Percentiles rank a stretch among this genome's conserved stretches.
These are phyloP conservation scores for Saccharomyces kudriavzevii DNA, from an alignment of 805 yeast species.

Conservation along the genomic window DNA sequence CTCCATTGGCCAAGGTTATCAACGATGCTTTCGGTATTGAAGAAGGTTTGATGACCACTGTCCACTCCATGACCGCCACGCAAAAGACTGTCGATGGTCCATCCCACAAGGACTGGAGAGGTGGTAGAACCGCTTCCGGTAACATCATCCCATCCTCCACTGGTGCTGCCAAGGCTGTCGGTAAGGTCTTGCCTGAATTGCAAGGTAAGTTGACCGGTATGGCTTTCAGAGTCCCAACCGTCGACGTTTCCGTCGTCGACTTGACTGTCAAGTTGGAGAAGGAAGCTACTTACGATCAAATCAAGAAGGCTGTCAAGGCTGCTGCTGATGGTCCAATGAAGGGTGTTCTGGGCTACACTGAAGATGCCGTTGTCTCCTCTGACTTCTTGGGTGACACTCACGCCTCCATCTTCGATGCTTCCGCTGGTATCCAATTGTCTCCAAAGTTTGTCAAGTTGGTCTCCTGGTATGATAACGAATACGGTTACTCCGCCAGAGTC, in stretches of 20 bases:
- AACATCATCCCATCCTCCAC: constrained; percentile 93
- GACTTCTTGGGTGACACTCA: constrained; percentile 79
- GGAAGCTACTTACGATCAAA: constrained; percentile 74
- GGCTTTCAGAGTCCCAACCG: constrained; percentile 90
- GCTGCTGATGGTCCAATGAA: constrained; percentile 71
- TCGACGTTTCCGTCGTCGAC: constrained; percentile 89
- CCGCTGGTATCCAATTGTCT: constrained; percentile 82
- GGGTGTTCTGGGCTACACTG: constrained; percentile 85
- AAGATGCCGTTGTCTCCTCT: constrained; percentile 84
- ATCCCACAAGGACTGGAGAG: constrained; percentile 91
- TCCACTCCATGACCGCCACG: constrained; percentile 92
- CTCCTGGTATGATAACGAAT: constrained; percentile 95
- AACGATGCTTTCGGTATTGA: constrained; percentile 80
- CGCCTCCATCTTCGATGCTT: constrained; percentile 85
- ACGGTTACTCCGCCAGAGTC: constrained; percentile 93
- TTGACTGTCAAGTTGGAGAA: constrained; percentile 76
- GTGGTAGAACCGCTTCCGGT: constrained; percentile 94
- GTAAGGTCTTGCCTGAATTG: constrained; percentile 85
- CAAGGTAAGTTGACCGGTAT: constrained; percentile 92
- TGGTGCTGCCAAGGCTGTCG: constrained; percentile 97
- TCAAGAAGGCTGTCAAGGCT: constrained; percentile 64
- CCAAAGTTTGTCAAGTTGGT: constrained; percentile 85
- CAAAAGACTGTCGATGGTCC: constrained; percentile 97
- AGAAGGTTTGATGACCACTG: constrained; percentile 93
- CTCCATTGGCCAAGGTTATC: constrained; percentile 86